Percentiles rank a stretch among this genome's conserved stretches.
Evolutionary conservation across 306 rosid genomes (phyloP).

Genomic region (Sphenostylis stenocarpa): DNA sequence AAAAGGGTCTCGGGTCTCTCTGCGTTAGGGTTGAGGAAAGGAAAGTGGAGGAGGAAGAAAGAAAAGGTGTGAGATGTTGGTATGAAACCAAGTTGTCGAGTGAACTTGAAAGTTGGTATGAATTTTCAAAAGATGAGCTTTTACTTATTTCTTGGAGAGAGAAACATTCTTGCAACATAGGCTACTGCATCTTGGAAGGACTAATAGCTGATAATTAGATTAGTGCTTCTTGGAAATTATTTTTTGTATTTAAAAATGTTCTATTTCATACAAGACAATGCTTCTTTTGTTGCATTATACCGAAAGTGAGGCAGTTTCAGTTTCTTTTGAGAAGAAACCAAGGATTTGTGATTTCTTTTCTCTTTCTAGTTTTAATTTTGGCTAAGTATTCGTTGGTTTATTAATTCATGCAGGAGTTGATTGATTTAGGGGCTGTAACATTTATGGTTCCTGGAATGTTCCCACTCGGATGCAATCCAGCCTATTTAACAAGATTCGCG

Average conservation of each 20-base stretch:
- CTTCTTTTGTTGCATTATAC: background rate
- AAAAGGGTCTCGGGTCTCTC: too few relatives aligned
- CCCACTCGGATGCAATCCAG: slow-evolving; percentile 58
- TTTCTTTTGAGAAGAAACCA: background rate
- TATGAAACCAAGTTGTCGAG: background rate
- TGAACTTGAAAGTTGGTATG: background rate
- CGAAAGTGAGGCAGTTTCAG: background rate
- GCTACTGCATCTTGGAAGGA: background rate
- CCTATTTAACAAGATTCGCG: slow-evolving; percentile 31
- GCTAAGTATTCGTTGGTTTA: background rate
- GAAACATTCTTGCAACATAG: too few relatives aligned
- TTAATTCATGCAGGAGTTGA: slow-evolving; percentile 45
- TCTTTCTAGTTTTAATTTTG: background rate
- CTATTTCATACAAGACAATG: background rate
- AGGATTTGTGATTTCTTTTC: background rate
- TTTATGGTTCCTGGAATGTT: slow-evolving; percentile 57
- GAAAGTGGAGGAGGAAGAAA: background rate
- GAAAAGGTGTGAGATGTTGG: background rate
- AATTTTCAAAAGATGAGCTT: background rate
- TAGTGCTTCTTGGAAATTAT: background rate
- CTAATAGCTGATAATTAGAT: background rate
- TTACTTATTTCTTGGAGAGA: background rate
- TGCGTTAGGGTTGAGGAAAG: background rate
- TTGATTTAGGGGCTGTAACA: slow-evolving; percentile 51
- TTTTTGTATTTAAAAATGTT: background rate